A percentile compares a stretch with the other conserved stretches of the same genome.
phyloP scores from a whole-genome alignment of 495 filamentous ascomycete species.

The Aeminium ludgeri region DNA sequence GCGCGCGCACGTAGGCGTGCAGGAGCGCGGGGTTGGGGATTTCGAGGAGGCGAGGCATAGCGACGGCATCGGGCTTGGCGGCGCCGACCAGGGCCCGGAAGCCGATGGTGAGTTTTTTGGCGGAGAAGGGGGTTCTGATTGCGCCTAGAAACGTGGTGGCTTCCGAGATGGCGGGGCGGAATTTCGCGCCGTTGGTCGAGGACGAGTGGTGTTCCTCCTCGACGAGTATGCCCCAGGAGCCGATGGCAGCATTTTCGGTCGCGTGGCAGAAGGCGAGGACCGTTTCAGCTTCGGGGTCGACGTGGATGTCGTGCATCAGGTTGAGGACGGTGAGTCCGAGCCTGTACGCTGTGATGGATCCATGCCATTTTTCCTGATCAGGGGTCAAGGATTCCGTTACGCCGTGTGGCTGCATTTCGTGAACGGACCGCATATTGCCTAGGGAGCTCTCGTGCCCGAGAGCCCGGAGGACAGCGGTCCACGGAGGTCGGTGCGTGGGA shows the following conservation, averaged over 20 bases:
- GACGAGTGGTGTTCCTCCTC: not conserved
- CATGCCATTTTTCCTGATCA: not conserved
- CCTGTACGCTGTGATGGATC: constrained; percentile 5
- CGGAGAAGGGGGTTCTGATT: too few species aligned
- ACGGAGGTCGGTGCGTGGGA: constrained; percentile 25
- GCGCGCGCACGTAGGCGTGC: constrained; percentile 24
- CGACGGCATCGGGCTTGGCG: not conserved
- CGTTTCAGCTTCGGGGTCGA: constrained; percentile 18
- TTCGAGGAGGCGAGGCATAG: constrained; percentile 8
- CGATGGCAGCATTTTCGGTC: constrained; percentile 3
- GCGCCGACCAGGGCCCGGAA: not conserved
- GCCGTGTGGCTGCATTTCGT: not conserved
- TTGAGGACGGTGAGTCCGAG: not conserved
- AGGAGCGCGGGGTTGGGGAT: constrained; percentile 15
- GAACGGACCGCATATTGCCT: not conserved
- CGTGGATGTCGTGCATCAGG: constrained; percentile 1
- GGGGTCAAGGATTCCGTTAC: not conserved
- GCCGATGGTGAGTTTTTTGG: not conserved
- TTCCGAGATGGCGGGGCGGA: not conserved
- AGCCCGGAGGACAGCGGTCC: constrained; percentile 20
- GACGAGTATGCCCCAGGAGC: constrained; percentile 2
- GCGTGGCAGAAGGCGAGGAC: constrained; percentile 14
- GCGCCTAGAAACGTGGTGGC: too few species aligned
- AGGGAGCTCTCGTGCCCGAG: constrained; percentile 5
- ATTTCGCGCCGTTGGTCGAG: not conserved